Percentiles rank a stretch among this genome's conserved stretches.
Conservation (phyloP, 495 filamentous ascomycete species). For the Cladorrhinum samala region DNA sequence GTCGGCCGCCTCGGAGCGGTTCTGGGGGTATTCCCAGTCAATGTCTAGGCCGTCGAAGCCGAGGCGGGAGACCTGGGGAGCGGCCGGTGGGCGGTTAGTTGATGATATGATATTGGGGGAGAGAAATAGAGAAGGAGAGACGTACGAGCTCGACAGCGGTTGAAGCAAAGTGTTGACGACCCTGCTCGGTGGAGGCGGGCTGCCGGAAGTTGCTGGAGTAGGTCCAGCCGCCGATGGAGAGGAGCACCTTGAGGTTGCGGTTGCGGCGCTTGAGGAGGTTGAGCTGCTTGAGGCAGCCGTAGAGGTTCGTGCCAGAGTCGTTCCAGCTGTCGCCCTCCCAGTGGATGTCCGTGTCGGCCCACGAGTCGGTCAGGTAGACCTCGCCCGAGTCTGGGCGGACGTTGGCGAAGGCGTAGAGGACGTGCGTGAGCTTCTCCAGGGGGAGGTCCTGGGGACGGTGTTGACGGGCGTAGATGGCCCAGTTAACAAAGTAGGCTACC, state of each 20-base stretch:
- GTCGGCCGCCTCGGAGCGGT: conserved; percentile 59
- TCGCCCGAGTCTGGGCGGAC: conserved; percentile 58
- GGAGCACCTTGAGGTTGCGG: conserved; percentile 81
- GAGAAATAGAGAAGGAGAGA: neutral
- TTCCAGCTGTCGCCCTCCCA: conserved; percentile 76
- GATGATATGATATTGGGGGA: neutral
- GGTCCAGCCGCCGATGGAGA: conserved; percentile 96
- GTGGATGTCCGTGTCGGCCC: conserved; percentile 87
- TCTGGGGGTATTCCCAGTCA: conserved; percentile 57
- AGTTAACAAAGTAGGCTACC: conserved; percentile 85
- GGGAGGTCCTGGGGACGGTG: conserved; percentile 85
- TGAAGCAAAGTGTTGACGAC: conserved; percentile 60
- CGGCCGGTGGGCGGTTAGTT: neutral
- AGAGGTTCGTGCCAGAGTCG: conserved; percentile 66
- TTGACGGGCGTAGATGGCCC: conserved; percentile 90
- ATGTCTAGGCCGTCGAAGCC: conserved; percentile 56
- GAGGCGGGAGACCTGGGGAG: conserved; percentile 48
- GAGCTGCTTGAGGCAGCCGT: conserved; percentile 91
- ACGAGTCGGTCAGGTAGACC: conserved; percentile 70
- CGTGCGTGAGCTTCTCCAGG: conserved; percentile 79
- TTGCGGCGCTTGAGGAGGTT: conserved; percentile 83
- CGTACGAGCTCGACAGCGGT: conserved; percentile 55
- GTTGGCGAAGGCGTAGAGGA: conserved; percentile 72
- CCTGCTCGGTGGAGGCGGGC: conserved; percentile 60
- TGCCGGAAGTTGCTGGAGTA: conserved; percentile 81